phyloP scores from a whole-genome alignment of 192 early-diverging fungal genomes.

The Coemansia sp. region DNA sequence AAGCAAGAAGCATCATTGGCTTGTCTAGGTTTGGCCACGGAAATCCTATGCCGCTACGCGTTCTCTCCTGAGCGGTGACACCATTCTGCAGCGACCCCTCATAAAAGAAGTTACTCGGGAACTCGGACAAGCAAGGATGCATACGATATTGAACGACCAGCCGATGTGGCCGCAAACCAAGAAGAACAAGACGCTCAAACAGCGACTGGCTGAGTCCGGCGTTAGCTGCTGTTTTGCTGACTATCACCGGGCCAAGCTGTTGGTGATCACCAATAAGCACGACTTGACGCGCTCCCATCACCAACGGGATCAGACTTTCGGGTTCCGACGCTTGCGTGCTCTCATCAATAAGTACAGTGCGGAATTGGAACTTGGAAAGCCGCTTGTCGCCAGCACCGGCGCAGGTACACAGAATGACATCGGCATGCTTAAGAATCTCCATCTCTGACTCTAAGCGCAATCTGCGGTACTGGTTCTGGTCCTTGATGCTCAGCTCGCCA shows the following conservation, averaged over 20 bases:
- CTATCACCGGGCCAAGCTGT: constrained; percentile 96
- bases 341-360: constrained; percentile 95
- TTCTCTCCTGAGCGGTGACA: constrained; percentile 87
- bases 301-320: constrained; percentile 97
- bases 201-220: constrained; percentile 95
- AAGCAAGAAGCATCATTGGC: constrained; percentile 94
- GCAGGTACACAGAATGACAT: constrained; percentile 98
- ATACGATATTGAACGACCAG: constrained; percentile 99
- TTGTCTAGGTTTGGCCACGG: constrained; percentile 94
- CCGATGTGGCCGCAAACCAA: constrained; percentile 90
- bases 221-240: constrained; percentile 93
- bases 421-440: constrained; percentile 89
- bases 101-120: constrained; percentile 99
- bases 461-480: constrained; percentile 83
- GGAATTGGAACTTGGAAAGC: constrained; percentile 82
- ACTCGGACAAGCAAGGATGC: constrained; percentile 98
- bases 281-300: constrained; percentile 92
- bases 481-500: constrained; percentile 86
- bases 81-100: constrained; percentile 98
- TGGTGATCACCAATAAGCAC: constrained; percentile 99
- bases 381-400: constrained; percentile 96
- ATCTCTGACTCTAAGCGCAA: constrained; percentile 85
- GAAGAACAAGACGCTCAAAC: constrained; percentile 92
- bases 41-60: constrained; percentile 85
- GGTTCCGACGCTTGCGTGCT: constrained; percentile 96